These are phyloP conservation scores for Coccinonectria pachysandricola DNA, from an alignment of 2,329 filamentous ascomycete genomes.

Conservation along the genomic window DNA sequence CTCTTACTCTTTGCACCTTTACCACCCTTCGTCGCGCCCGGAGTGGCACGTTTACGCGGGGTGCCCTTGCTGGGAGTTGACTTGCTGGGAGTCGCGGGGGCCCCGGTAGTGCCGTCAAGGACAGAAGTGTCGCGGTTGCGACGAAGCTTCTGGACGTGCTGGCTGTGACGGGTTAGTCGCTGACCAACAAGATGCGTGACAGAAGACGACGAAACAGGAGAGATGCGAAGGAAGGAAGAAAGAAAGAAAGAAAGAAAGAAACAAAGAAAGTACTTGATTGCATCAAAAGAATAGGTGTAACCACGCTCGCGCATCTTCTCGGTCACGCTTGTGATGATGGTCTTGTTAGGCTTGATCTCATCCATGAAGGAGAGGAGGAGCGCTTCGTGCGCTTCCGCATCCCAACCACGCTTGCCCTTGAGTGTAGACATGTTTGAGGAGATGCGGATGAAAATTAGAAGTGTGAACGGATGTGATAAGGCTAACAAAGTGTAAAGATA, in stretches of 20 bases:
- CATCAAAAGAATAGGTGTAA: conserved; percentile 28
- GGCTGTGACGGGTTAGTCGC: too few species aligned
- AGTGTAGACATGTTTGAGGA: too few species aligned
- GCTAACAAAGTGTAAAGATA: too few species aligned
- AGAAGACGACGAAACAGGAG: conserved; percentile 1
- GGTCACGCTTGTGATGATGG: conserved; percentile 23
- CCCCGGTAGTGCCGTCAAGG: conserved; percentile 11
- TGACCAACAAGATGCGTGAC: too few species aligned
- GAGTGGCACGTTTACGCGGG: conserved; percentile 21
- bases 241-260: conserved; percentile 1
- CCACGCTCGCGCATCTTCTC: conserved; percentile 23
- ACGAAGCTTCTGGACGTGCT: conserved; percentile 37
- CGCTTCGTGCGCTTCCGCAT: conserved; percentile 27
- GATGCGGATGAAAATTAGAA: too few species aligned
- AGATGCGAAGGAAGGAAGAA: conserved; percentile 1
- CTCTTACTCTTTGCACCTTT: too few species aligned
- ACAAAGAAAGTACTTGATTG: conserved; percentile 31
- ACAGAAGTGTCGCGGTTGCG: conserved; percentile 22
- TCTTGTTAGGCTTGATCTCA: conserved; percentile 24
- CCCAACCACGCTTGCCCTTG: conserved; percentile 23
- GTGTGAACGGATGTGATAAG: too few species aligned
- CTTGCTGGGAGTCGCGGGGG: conserved; percentile 5
- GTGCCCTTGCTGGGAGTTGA: conserved; percentile 17
- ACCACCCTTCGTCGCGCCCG: conserved; percentile 16
- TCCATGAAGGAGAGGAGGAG: conserved; percentile 29